Evolutionary conservation across 129 eudicot genomes (phyloP).

Genomic region (Tagetes patula): DNA sequence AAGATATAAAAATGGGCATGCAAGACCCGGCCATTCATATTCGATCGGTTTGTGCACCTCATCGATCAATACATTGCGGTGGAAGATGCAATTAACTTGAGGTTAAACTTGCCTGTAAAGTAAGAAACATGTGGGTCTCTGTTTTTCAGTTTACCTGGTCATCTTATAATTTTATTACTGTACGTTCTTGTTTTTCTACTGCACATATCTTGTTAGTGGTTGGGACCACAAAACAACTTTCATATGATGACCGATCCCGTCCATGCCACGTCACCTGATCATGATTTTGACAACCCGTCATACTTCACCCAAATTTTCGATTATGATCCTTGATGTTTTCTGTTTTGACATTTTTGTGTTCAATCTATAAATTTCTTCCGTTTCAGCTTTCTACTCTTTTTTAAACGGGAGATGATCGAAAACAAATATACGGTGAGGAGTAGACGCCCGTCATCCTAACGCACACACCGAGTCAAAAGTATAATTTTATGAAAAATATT

Average conservation of each 20-base stretch:
- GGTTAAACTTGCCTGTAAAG: constrained; percentile 37
- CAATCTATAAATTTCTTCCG: too few relatives aligned
- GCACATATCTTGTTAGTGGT: constrained; percentile 19
- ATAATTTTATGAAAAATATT: too few relatives aligned
- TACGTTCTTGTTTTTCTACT: neutral
- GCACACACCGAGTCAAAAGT: too few relatives aligned
- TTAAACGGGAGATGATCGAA: too few relatives aligned
- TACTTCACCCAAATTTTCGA: neutral
- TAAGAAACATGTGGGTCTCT: constrained; percentile 21
- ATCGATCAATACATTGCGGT: neutral
- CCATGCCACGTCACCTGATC: constrained; percentile 39
- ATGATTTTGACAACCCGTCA: constrained; percentile 30
- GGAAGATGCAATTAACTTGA: constrained; percentile 29
- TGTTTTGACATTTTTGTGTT: too few relatives aligned
- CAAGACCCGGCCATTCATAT: too few relatives aligned
- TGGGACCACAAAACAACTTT: constrained; percentile 28
- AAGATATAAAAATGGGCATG: too few relatives aligned
- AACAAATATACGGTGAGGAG: too few relatives aligned
- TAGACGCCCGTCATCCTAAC: too few relatives aligned
- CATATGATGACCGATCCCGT: constrained; percentile 35
- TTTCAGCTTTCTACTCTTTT: too few relatives aligned
- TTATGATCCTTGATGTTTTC: too few relatives aligned
- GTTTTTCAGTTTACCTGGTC: constrained; percentile 7
- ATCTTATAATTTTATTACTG: constrained; percentile 15
- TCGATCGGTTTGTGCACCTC: too few relatives aligned